A percentile compares a stretch with the other conserved stretches of the same genome.
phyloP scores from a whole-genome alignment of 352 stramenopile species.

The Phytophthora citricola region DNA sequence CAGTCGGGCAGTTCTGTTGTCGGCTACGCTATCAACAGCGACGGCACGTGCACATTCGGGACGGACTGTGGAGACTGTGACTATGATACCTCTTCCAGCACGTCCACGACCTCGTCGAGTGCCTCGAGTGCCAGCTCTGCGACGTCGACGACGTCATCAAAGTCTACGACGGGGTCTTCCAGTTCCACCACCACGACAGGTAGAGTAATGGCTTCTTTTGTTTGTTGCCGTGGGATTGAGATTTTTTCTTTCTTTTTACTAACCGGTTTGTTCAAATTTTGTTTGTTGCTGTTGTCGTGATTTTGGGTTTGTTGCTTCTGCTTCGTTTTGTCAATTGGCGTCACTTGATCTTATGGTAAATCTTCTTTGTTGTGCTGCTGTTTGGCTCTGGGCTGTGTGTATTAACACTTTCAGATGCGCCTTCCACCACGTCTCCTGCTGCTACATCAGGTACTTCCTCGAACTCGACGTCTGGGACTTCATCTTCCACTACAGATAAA shows the following conservation, averaged over 20 bases:
- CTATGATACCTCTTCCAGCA: conserved; percentile 19
- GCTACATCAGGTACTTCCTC: conserved; percentile 30
- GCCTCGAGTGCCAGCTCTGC: conserved; percentile 14
- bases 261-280: conserved; percentile 16
- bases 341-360: conserved; percentile 23
- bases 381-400: conserved; percentile 18
- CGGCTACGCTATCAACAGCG: conserved; percentile 37
- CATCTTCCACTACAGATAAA: conserved; percentile 19
- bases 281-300: conserved; percentile 9
- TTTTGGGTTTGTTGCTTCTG: not conserved
- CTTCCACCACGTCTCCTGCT: conserved; percentile 29
- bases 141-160: conserved; percentile 17
- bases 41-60: conserved; percentile 41
- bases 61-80: conserved; percentile 46
- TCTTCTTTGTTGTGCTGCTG: conserved; percentile 16
- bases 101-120: conserved; percentile 9
- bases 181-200: conserved; percentile 25
- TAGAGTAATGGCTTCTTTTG: conserved; percentile 8
- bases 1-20: conserved; percentile 30
- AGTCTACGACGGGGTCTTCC: conserved; percentile 12
- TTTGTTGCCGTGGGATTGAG: not conserved
- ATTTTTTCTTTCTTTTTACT: conserved; percentile 20
- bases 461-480: conserved; percentile 19
- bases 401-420: conserved; percentile 35
- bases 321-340: conserved; percentile 6